A percentile compares a stretch with the other conserved stretches of the same genome.
Conservation (phyloP, 1,284 basidiomycete species). For the Rhodotorula sp. region DNA sequence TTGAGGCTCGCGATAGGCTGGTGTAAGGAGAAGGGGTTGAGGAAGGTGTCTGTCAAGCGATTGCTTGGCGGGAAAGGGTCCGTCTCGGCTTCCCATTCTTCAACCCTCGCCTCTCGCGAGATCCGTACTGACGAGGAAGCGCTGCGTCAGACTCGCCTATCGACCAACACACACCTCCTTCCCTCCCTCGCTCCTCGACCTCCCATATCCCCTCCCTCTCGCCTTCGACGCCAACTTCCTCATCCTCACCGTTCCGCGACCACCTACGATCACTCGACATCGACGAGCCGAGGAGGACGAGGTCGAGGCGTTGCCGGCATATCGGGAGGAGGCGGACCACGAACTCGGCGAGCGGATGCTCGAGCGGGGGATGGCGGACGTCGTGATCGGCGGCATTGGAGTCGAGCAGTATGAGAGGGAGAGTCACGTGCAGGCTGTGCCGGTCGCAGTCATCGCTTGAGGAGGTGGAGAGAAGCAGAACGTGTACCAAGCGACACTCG, state of each 20-base stretch:
- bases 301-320: constrained; percentile 11
- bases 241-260: constrained; percentile 18
- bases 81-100: not conserved
- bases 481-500: no score
- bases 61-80: constrained; percentile 19
- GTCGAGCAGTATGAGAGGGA: constrained; percentile 6
- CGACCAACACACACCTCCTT: constrained; percentile 12
- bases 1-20: constrained; percentile 17
- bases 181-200: constrained; percentile 18
- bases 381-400: not conserved
- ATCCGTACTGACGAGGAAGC: not conserved
- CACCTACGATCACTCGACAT: constrained; percentile 11
- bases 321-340: constrained; percentile 7
- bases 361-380: constrained; percentile 3
- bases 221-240: constrained; percentile 21
- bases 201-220: constrained; percentile 23
- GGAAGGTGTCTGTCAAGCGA: constrained; percentile 8
- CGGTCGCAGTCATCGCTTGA: not conserved
- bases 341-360: constrained; percentile 5
- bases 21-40: constrained; percentile 1
- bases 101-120: no score
- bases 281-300: constrained; percentile 6
- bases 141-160: not conserved
- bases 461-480: no score
- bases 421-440: not conserved